Percentiles rank a stretch among this genome's conserved stretches.
These are phyloP conservation scores for Neotropicomus parvogracilis DNA, from an alignment of 1,284 basidiomycete species.

Conservation along the genomic window DNA sequence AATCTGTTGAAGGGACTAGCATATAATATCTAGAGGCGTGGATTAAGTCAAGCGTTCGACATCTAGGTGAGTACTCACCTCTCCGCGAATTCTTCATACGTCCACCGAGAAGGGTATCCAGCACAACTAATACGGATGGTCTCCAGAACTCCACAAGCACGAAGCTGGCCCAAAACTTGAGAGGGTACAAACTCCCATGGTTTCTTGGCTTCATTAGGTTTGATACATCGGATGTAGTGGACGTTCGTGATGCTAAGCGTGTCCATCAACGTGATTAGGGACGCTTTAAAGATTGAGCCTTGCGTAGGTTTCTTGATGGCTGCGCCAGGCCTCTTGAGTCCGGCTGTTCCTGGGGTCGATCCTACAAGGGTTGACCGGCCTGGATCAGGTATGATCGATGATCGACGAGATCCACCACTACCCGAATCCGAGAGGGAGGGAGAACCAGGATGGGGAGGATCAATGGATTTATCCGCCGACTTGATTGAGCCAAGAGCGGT, in stretches of 20 bases:
- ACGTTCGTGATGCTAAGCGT: conserved; percentile 97
- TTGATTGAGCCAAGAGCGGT: conserved; percentile 77
- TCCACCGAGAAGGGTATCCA: conserved; percentile 99
- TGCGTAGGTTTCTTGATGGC: conserved; percentile 89
- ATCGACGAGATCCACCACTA: conserved; percentile 68
- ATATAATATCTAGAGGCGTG: conserved; percentile 80
- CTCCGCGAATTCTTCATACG: conserved; percentile 98
- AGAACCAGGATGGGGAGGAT: conserved; percentile 58
- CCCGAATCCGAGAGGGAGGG: conserved; percentile 72
- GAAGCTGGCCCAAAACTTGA: conserved; percentile 91
- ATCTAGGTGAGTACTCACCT: conserved; percentile 53
- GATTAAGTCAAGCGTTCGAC: conserved; percentile 15
- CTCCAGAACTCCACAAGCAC: conserved; percentile 98
- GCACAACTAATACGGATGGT: conserved; percentile 99
- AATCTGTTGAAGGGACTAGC: conserved; percentile 84
- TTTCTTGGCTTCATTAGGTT: conserved; percentile 94
- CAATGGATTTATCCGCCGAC: conserved; percentile 44
- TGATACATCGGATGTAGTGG: conserved; percentile 99
- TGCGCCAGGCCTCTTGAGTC: conserved; percentile 62
- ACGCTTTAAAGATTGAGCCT: conserved; percentile 97
- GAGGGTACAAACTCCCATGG: conserved; percentile 98
- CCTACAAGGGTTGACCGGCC: conserved; percentile 72
- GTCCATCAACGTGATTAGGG: conserved; percentile 92
- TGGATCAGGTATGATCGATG: conserved; percentile 80
- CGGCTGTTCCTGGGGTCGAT: conserved; percentile 37